These are phyloP conservation scores for Xerocomellus dryophilus DNA, from an alignment of 768 basidiomycete genomes.

Conservation along the genomic window DNA sequence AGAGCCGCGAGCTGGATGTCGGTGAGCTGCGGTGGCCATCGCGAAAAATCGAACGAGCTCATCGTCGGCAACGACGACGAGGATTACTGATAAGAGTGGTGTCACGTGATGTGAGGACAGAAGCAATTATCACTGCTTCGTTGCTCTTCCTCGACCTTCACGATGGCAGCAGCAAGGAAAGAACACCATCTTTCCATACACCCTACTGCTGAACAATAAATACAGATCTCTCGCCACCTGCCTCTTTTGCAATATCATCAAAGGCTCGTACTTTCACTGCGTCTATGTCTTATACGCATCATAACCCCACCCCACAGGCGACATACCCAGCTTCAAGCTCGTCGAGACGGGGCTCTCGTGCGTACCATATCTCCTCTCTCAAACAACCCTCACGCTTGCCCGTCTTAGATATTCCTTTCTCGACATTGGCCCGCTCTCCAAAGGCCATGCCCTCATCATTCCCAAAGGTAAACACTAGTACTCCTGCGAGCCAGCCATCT, in stretches of 20 bases:
- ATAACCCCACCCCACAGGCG: conserved; percentile 46
- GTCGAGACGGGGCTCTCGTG: conserved; percentile 71
- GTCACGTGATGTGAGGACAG: background rate
- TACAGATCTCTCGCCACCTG: conserved; percentile 59
- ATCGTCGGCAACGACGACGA: conserved; percentile 5
- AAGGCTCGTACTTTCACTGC: conserved; percentile 47
- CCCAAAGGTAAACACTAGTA: conserved; percentile 84
- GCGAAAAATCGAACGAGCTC: conserved; percentile 44
- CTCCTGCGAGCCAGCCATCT: too few relatives aligned
- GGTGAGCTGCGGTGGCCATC: conserved; percentile 76
- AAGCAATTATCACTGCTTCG: background rate
- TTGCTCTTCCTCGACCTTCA: background rate
- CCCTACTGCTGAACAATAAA: background rate
- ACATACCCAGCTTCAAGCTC: conserved; percentile 87
- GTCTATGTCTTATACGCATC: background rate
- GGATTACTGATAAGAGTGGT: background rate
- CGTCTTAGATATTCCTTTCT: conserved; percentile 74
- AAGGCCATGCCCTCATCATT: conserved; percentile 87
- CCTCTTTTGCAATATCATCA: conserved; percentile 95
- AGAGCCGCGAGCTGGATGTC: conserved; percentile 57
- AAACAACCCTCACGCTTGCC: too few relatives aligned
- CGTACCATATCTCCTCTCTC: conserved; percentile 25
- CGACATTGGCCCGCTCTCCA: conserved; percentile 87
- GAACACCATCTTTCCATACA: background rate
- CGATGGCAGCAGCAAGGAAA: conserved; percentile 24